A percentile compares a stretch with the other conserved stretches of the same genome.
These are phyloP conservation scores for Globisporangium okanoganense DNA, from an alignment of 352 stramenopile genomes.

Conservation along the genomic window DNA sequence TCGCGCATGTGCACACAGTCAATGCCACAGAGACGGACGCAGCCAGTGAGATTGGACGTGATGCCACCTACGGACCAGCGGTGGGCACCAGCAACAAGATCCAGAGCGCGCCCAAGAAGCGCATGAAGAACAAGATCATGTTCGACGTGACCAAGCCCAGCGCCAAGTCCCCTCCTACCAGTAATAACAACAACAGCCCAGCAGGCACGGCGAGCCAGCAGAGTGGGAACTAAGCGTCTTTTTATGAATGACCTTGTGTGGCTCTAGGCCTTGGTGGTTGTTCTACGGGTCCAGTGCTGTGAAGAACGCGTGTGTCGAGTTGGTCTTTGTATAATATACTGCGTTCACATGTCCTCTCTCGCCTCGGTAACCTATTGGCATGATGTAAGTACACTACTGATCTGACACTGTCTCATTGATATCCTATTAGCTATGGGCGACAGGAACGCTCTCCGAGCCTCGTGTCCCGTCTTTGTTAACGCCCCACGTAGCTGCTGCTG, in stretches of 20 bases:
- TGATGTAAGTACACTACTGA: too few relatives aligned
- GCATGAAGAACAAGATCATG: conserved; percentile 12
- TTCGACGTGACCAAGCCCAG: conserved; percentile 2
- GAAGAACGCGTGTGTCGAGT: not conserved
- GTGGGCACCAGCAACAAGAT: conserved; percentile 9
- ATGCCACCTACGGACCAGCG: not conserved
- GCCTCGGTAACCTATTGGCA: too few relatives aligned
- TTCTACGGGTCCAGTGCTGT: not conserved
- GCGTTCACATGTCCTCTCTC: not conserved
- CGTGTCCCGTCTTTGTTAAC: not conserved
- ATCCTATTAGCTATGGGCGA: not conserved
- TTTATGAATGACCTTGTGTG: not conserved
- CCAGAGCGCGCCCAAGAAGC: conserved; percentile 9
- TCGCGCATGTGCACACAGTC: not conserved
- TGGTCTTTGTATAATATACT: not conserved
- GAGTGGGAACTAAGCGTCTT: not conserved
- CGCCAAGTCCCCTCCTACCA: not conserved
- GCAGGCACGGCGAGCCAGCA: not conserved
- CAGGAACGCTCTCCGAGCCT: not conserved
- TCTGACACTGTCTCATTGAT: too few relatives aligned
- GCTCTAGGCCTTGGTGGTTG: too few relatives aligned
- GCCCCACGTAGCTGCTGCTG: not conserved
- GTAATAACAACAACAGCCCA: not conserved
- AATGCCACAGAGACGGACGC: not conserved
- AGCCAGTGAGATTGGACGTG: not conserved